Evolutionary conservation across 208 protist genomes (phyloP).

Genomic region (Perkinsela sp.): DNA sequence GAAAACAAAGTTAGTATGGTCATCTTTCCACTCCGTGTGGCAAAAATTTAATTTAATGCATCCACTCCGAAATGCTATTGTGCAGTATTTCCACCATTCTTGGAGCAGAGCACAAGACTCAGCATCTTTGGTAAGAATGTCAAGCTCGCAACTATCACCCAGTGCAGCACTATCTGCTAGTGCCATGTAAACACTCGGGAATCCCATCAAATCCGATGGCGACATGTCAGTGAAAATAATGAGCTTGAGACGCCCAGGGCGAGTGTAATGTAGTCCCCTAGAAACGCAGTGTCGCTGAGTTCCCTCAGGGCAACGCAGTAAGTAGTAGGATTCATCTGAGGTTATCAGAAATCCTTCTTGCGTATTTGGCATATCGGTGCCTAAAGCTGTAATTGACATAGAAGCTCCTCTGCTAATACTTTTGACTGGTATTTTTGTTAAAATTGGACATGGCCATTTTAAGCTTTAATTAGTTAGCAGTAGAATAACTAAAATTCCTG

Average conservation of each 20-base stretch:
- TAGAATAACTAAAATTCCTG: no score
- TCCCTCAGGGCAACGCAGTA: not conserved
- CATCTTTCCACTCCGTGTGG: not conserved
- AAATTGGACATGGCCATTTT: no score
- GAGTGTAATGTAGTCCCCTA: slow-evolving; percentile 2
- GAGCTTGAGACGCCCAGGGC: slow-evolving; percentile 22
- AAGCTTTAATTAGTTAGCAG: no score
- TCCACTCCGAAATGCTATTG: not conserved
- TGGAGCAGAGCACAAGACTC: not conserved
- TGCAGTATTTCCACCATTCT: not conserved
- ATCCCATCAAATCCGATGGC: not conserved
- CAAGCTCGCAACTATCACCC: not conserved
- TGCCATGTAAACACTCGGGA: not conserved
- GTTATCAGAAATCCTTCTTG: not conserved
- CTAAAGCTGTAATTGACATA: not conserved
- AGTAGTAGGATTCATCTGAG: not conserved
- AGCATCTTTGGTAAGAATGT: not conserved
- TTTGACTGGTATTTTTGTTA: no score
- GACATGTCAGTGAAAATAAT: not conserved
- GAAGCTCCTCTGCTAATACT: no score
- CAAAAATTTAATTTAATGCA: not conserved
- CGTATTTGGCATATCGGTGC: not conserved
- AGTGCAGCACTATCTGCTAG: not conserved
- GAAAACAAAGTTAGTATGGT: not conserved
- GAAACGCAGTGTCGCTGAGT: not conserved